Base-by-base conservation (phyloP, 2,329 filamentous ascomycete genomes). In the Aquanectria penicillioides region DNA sequence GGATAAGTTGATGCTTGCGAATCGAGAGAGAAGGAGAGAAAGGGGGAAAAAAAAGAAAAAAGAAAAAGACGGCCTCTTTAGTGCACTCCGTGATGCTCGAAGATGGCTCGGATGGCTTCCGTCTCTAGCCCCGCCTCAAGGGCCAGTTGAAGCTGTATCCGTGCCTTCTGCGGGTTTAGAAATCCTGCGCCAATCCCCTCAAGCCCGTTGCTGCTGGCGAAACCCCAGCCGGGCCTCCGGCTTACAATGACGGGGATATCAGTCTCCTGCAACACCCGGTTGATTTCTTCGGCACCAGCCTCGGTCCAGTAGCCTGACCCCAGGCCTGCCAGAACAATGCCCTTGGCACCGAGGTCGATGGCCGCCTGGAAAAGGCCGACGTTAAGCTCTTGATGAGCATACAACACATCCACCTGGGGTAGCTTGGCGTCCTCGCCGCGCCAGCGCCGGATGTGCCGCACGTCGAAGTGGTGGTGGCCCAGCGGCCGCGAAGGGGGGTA, bases 331-430 rank as follows among this genome's bases (percentile, higher is more conserved):
- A 82, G 81, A 2, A 87, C 82, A 9, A 88, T 75, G 2, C 85
- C 85, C 59, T 80, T 70, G 0, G 84, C 83, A 2, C 84, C 84
- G 6, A 73, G 75, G 2, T 73, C 74, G n/a, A 83, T 76, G 3
- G 83, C 80, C 0, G 80, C 77, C 22, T 77, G 71, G 36, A 85
- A 79, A 2, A 86, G 74, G 15, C 71, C 70, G 17, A 80, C 74
- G 59, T 81, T 75, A 66, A 84, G 80, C 55, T 81, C 83, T 64
- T 87, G 79, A 69, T 87, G 79, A 0, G 81, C 78, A 69, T 84
- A 86, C 5, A 87, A 68, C 26, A 87, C 81, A 61, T 86, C 83
- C 23, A 88, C 83, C 55, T 81, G 75, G 1, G 85, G 84, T 22
- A 88, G 75, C 0, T 71, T 73, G 7, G 74, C 57, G 12, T 69